Base-by-base conservation (phyloP, 2,329 filamentous ascomycete species). In the Trichoderma gracile region DNA sequence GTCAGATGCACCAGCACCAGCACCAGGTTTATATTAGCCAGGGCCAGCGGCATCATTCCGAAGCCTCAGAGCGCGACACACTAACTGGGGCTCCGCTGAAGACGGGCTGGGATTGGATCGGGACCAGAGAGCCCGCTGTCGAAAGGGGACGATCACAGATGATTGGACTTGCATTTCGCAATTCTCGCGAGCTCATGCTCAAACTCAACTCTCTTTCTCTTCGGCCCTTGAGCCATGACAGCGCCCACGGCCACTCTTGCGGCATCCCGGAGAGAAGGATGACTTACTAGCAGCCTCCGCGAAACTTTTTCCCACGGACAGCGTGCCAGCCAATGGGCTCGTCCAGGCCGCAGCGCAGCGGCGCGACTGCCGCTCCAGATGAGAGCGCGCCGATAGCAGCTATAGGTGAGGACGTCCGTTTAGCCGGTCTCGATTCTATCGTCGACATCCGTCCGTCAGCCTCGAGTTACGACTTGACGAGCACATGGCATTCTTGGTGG, bases 1-100 rank as follows among this genome's bases (percentile, higher is more conserved):
- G 58, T 53, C 58, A 61, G 58, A 61, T 53, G 58, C 58, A 45
- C 58, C 38, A 45, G 57, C 58, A 61, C 47, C 52, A 45, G 58
- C 58, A 45, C 58, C 38, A 53, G 57, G 47, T 52, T 61, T 33
- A 60, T 59, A 33, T 40, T 61, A 61, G 58, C 47, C 58, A 61
- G 47, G 58, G 58, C 58, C 25, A 50, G 33, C 30, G 45, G 46
- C 57, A 23, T 40, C 57, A 40, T 30, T 60, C 57, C 57, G 46
- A 47, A 30, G 43, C 27, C 52, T 30, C 46, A 47, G 40, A 61
- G 47, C 45, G 21, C 47, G 43, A 38, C 47, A 45, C 38, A 61
- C 58, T 61, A 61, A 47, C 19, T n/a, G 25, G 49, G 49, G 42
- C 49, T 52, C 59, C 59, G 59, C 59, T 15, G 59, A 33, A 27